Evolutionary conservation across 2,329 filamentous ascomycete species (phyloP), one percentile per base, ranked within the genome.

Genomic region (Pseudocercospora pini-densiflorae): DNA sequence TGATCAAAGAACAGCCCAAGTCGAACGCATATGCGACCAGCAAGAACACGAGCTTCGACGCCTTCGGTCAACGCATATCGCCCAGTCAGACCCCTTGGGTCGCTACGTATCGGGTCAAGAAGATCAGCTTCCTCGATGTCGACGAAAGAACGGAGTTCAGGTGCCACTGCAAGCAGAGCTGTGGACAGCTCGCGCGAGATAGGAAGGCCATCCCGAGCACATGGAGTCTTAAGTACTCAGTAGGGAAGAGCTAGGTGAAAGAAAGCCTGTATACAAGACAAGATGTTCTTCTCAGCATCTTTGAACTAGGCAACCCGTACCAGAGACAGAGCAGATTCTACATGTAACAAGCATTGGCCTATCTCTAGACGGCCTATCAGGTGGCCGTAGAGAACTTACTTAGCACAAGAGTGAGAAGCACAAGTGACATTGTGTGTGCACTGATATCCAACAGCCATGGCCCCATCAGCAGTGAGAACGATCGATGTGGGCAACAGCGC

Each of bases 381-480:
- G 36, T 5, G 36, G 36, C 36, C 36, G 10, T 2, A 40, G 36
- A 40, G 36, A n/a, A 40, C 4, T 40, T 40, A 40, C 36, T 40
- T n/a, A n/a, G 36, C 14, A 40, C 14, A 7, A 40, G 16, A 40
- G 14, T 6, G 16, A n/a, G 16, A 16, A 40, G 36, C 16, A 40
- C 36, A 40, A n/a, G 16, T n/a, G 36, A n/a, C 36, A 16, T n/a
- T 40, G 14, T 8, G n/a, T 40, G 36, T 2, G 14, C 2, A n/a
- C 9, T 40, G 36, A 40, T 6, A 3, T 72, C 5, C 49, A 59
- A 75, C 74, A 29, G 71, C 72, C 68, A 77, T 76, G 49, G 74
- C 74, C 57, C 75, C 75, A 62, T 77, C 76, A 49, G 21, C 29
- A 27, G 29, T 62, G 29, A 63, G 43, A 31, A 57, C 61, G 19